These are phyloP conservation scores for Metschnikowia aberdeeniae DNA, from an alignment of 805 yeast genomes.

Conservation along the genomic window DNA sequence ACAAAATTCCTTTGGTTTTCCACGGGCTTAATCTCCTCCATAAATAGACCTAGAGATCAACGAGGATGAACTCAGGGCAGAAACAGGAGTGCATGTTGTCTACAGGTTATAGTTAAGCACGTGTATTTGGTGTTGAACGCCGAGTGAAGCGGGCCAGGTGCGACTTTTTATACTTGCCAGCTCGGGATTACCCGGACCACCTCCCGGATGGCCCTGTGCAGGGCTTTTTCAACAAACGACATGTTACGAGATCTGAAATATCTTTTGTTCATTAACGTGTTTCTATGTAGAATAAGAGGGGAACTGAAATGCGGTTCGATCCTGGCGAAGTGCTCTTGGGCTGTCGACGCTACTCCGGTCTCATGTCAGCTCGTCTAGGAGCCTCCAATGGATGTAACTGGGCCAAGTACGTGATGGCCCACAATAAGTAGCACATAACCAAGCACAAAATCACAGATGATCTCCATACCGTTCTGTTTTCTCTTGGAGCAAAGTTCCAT, in stretches of 20 bases:
- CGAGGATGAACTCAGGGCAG: constrained; percentile 21
- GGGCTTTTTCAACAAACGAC: not conserved
- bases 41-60: constrained; percentile 19
- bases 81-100: constrained; percentile 17
- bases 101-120: not conserved
- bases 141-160: not conserved
- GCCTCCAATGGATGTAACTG: constrained; percentile 90
- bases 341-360: constrained; percentile 56
- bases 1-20: constrained; percentile 16
- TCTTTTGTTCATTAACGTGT: not conserved
- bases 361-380: constrained; percentile 84
- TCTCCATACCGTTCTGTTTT: constrained; percentile 50
- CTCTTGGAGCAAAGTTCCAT: constrained; percentile 84
- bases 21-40: constrained; percentile 21
- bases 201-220: not conserved
- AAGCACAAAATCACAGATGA: constrained; percentile 56
- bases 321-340: not conserved
- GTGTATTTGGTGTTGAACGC: not conserved
- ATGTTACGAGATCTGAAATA: not conserved
- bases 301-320: constrained; percentile 2
- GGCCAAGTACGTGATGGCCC: constrained; percentile 87
- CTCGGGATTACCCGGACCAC: constrained; percentile 9
- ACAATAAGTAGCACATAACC: constrained; percentile 79
- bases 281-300: not conserved
- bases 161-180: constrained; percentile 5